Evolutionary conservation across 768 basidiomycete species (phyloP).

Genomic region (Botryobasidium botryosum): DNA sequence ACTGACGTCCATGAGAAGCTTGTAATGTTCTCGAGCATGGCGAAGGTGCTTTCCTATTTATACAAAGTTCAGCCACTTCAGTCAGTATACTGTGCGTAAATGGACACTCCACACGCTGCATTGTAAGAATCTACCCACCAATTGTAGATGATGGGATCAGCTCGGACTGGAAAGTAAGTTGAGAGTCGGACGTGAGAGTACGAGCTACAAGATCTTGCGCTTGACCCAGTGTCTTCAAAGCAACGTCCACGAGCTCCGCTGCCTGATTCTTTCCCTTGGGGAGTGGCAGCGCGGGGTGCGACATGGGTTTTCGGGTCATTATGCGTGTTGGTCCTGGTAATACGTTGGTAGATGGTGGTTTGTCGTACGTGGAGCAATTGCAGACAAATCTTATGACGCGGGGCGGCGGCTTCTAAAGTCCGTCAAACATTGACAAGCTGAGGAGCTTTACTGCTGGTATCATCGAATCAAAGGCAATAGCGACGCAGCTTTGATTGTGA

Average conservation of each 20-base stretch:
- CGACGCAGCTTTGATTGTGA: not conserved
- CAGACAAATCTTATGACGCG: not conserved
- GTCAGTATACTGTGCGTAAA: not conserved
- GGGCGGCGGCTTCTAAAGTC: not conserved
- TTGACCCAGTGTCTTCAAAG: slow-evolving; percentile 49
- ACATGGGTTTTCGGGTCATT: not conserved
- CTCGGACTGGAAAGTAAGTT: slow-evolving; percentile 50
- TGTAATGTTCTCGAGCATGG: slow-evolving; percentile 71
- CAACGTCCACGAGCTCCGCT: slow-evolving; percentile 24
- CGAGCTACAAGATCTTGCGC: slow-evolving; percentile 56
- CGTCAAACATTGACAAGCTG: not conserved
- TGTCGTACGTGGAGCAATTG: not conserved
- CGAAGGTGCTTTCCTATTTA: slow-evolving; percentile 70
- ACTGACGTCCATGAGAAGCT: slow-evolving; percentile 8
- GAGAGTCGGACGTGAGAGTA: slow-evolving; percentile 46
- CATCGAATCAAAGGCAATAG: not conserved
- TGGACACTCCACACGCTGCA: not conserved
- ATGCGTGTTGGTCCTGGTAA: not conserved
- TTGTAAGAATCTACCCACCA: slow-evolving; percentile 27
- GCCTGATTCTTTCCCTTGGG: not conserved
- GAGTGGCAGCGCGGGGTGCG: not conserved
- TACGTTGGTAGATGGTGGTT: not conserved
- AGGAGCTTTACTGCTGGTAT: not conserved
- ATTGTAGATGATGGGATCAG: slow-evolving; percentile 79
- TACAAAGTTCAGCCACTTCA: not conserved